Evolutionary conservation across 2,329 filamentous ascomycete species (phyloP), one percentile per base, ranked within the genome.

Genomic region (Botrytis aclada): DNA sequence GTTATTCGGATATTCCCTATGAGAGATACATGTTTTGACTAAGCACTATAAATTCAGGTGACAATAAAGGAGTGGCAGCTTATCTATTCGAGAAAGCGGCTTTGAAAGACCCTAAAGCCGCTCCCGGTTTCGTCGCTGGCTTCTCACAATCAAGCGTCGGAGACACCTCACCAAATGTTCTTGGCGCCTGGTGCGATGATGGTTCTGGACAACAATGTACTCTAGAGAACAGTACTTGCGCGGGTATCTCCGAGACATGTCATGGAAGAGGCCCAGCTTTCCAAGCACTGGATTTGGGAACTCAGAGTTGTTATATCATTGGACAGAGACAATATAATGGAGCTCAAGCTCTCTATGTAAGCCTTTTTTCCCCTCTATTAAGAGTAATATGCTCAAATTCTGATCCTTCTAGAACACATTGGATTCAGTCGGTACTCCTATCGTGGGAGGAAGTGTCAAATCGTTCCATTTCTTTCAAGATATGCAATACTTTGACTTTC

Each of bases 31-130:
- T 20, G 4, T 37, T 10, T 34, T 54, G 47, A 29, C 51, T 63
- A 70, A n/a, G 12, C 47, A 69, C 25, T 6, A 45, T 43, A 41
- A 45, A 4, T 16, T 22, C 20, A 64, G 39, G 72, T 74, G 78
- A 98, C 82, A 98, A 98, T 85, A 98, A 98, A 83, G 95, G 95
- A 16, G 93, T 97, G 7, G 94, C 94, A 1, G 92, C 94, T 0
- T 93, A 92, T 79, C 84, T 97, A 18, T 91, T 97, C 71, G 95
- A 98, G 80, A 86, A 91, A 76, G 89, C 88, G 61, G 86, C 91
- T 72, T 80, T 83, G 5, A 83, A 81, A n/a, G 85, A 88, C 51
- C 78, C 84, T 1, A 85, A 83, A 22, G 89, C 90, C n/a, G 86
- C 88, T 0, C 84, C 88, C 3, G 88, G 87, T 18, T 97, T 97